Base-by-base conservation (phyloP, 768 basidiomycete genomes). In the Lactifluus subvellereus region DNA sequence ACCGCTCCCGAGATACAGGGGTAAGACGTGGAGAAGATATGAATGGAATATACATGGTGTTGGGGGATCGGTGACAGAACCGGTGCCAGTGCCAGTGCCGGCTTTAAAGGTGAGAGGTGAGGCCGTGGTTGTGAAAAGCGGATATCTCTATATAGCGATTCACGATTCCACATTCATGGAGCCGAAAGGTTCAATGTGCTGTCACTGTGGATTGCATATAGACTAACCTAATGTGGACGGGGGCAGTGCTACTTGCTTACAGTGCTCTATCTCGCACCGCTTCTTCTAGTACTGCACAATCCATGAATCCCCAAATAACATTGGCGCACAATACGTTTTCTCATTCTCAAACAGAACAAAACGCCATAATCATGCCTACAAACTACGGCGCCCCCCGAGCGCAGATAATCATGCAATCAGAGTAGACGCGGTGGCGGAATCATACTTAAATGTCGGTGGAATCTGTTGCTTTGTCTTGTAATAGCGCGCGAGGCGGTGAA, bases 401-500 rank as follows among this genome's bases (percentile, higher is more conserved):
- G 27, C 35, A 22, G 16, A 45, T 64, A 55, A 71, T 82, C 78
- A 92, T 73, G 90, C 90, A 73, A 93, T 86, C 72, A 94, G 79
- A 42, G 91, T 97, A 43, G 92, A 94, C 51, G 96, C 96, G 56
- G 94, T 97, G 50, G 87, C 89, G 65, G 94, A 86, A 77, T 99
- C 96, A 76, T 98, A 99, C 80, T 96, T 97, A 90, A 97, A 97
- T 64, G 93, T 94, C 70, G 95, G 95, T 63, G 94, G 85, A 70
- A 98, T 89, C 84, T 96, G 92, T 80, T 95, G 92, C 84, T 89
- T 95, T 72, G 90, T 88, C 85, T 95, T 96, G 88, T 98, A 98
- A 84, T 98, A 98, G 70, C 96, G 85, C 52, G 93, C 94, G 71
- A 99, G 88, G 76, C 88, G 87, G 83, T 99, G 96, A 77, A 99